These are phyloP conservation scores for Aspergillus chevalieri DNA, from an alignment of 2,329 filamentous ascomycete genomes.

Conservation along the genomic window DNA sequence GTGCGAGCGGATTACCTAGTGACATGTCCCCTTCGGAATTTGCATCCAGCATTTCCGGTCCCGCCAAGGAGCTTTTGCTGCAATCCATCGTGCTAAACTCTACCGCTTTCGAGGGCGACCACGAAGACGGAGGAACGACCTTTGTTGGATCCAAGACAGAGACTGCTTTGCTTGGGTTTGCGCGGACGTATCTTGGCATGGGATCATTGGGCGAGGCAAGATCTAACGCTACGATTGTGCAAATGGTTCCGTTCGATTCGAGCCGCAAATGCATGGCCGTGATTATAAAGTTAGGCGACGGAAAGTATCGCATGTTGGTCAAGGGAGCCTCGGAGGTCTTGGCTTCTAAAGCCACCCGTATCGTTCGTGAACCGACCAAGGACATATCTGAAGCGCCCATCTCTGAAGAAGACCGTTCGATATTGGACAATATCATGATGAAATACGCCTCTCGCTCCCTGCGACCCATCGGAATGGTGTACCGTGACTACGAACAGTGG, in stretches of 20 bases:
- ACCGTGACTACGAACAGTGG: slow-evolving; percentile 79
- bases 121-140: slow-evolving; percentile 48
- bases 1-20: slow-evolving; percentile 20
- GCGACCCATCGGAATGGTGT: slow-evolving; percentile 76
- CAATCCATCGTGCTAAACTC: slow-evolving; percentile 64
- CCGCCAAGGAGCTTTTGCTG: slow-evolving; percentile 52
- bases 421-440: slow-evolving; percentile 62
- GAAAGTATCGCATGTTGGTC: slow-evolving; percentile 52
- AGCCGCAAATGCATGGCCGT: slow-evolving; percentile 64
- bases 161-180: slow-evolving; percentile 66
- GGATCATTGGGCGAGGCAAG: slow-evolving; percentile 56
- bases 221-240: slow-evolving; percentile 53
- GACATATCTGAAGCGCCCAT: slow-evolving; percentile 50
- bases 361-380: slow-evolving; percentile 56
- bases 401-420: slow-evolving; percentile 51
- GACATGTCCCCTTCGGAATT: slow-evolving; percentile 52
- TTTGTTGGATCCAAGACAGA: slow-evolving; percentile 76
- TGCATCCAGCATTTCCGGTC: slow-evolving; percentile 45
- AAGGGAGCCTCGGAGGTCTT: slow-evolving; percentile 51
- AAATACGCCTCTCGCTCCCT: slow-evolving; percentile 74
- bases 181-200: slow-evolving; percentile 60
- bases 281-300: slow-evolving; percentile 51
- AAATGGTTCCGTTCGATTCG: slow-evolving; percentile 56
- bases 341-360: slow-evolving; percentile 41
- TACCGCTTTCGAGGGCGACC: slow-evolving; percentile 62